Conservation (phyloP, 805 yeast genomes). For the Saccharomycopsis javanensis region DNA sequence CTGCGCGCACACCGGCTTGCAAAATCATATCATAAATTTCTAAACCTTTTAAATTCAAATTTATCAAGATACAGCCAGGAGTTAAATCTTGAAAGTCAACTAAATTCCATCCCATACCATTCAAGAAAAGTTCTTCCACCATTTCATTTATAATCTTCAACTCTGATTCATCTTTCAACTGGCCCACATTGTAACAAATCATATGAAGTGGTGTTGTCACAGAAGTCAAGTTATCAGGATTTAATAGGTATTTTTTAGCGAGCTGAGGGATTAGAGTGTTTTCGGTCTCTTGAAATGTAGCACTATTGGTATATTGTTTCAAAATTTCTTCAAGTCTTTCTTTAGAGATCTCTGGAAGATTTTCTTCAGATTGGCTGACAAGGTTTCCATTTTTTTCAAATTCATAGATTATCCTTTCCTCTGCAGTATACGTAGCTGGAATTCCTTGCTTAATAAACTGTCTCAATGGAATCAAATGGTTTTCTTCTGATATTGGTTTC, state of each 20-base stretch:
- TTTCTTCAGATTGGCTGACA: neutral
- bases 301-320: neutral
- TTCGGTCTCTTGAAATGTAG: neutral
- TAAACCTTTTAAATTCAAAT: conserved; percentile 35
- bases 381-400: conserved; percentile 24
- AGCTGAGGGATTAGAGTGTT: neutral
- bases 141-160: conserved; percentile 25
- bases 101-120: conserved; percentile 90
- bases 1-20: conserved; percentile 87
- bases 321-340: neutral
- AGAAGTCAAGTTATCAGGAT: conserved; percentile 23
- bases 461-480: conserved; percentile 37
- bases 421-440: conserved; percentile 75
- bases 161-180: conserved; percentile 21
- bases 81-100: conserved; percentile 63
- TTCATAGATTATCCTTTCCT: conserved; percentile 57
- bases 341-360: neutral
- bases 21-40: conserved; percentile 44
- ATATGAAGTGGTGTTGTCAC: conserved; percentile 79
- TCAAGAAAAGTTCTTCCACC: conserved; percentile 60
- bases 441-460: conserved; percentile 50
- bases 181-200: conserved; percentile 42
- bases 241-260: neutral
- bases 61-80: conserved; percentile 71
- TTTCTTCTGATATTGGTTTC: conserved; percentile 41